Evolutionary conservation across 345 rosid species (phyloP), one percentile per base, ranked within the genome.

Genomic region (Lenwebbia sp.): DNA sequence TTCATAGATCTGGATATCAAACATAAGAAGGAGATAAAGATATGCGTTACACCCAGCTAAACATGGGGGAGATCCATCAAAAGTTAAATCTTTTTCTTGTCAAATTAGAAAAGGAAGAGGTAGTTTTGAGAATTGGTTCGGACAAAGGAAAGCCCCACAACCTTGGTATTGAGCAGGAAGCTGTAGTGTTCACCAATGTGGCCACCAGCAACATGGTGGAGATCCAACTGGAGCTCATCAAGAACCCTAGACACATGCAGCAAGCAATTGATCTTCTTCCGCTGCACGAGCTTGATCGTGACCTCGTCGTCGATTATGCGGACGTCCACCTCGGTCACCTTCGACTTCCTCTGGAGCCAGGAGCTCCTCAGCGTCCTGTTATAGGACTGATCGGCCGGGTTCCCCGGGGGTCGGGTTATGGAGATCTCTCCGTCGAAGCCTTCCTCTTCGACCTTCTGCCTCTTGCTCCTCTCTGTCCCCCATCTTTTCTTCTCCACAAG

Each of bases 181-280:
- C 95, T 94, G 87, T 88, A 91, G 89, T 93, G 92, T 62, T 96
- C 96, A 50, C 99, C 99, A 82, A 94, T 90, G 54, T 94, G 96
- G 82, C 99, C 99, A 44, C 99, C 98, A 2, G 98, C 96, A 70
- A 94, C 96, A 86, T 94, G 99, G 88, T 92, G 94, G 83, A 96
- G 95, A 87, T 94, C 98, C 60, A 97, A 88, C 83, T 91, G 96
- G 70, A 97, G 98, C 37, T 95, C 96, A 53, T 96, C 95, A 21
- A 97, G 93, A 11, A 93, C 92, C 89, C 91, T 92, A 82, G 99
- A 92, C 49, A 95, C 97, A 87, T 87, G 88, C 85, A 95, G 87
- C 95, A 97, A 89, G 90, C 98, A 92, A 37, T 97, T 93, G 65
- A 93, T 93, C 90, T 94, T 95, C 94, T 96, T 95, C 54, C 95